These are phyloP conservation scores for Rusavskia elegans DNA, from an alignment of 495 filamentous ascomycete genomes.

Conservation along the genomic window DNA sequence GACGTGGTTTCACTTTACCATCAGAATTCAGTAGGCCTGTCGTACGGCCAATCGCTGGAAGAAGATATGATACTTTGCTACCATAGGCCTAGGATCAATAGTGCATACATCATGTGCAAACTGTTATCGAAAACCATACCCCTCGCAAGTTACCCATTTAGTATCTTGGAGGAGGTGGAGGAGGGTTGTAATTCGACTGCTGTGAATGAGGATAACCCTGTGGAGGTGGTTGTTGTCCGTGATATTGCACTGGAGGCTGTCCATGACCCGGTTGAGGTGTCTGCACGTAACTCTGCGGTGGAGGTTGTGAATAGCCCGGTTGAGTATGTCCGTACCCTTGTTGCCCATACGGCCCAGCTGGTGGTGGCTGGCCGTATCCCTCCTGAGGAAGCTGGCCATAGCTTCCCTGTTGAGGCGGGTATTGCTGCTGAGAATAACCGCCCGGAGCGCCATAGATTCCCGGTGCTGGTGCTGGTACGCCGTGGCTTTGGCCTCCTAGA, in stretches of 20 bases:
- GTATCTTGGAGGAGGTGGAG: not conserved
- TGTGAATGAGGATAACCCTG: not conserved
- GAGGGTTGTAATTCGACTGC: not conserved
- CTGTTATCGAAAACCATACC: not conserved
- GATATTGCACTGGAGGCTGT: slow-evolving; percentile 6
- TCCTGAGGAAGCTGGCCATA: slow-evolving; percentile 4
- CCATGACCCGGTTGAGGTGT: not conserved
- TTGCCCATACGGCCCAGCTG: not conserved
- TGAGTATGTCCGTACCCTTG: not conserved
- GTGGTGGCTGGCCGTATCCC: slow-evolving; percentile 16
- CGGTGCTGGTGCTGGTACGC: not conserved
- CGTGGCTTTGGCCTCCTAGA: slow-evolving; percentile 5
- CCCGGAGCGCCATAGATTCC: slow-evolving; percentile 21
- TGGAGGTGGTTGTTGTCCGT: slow-evolving; percentile 6
- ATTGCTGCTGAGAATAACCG: slow-evolving; percentile 13
- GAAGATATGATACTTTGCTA: too few species aligned
- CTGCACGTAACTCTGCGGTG: not conserved
- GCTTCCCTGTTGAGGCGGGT: slow-evolving; percentile 11
- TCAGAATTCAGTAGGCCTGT: not conserved
- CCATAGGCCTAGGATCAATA: too few species aligned
- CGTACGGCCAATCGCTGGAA: too few species aligned
- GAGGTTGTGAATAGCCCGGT: slow-evolving; percentile 13
- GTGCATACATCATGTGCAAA: not conserved
- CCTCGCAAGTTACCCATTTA: not conserved
- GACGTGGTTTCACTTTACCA: not conserved